Evolutionary conservation across 805 yeast species (phyloP), one percentile per base, ranked within the genome.

Genomic region (Barnettozyma siamensis): DNA sequence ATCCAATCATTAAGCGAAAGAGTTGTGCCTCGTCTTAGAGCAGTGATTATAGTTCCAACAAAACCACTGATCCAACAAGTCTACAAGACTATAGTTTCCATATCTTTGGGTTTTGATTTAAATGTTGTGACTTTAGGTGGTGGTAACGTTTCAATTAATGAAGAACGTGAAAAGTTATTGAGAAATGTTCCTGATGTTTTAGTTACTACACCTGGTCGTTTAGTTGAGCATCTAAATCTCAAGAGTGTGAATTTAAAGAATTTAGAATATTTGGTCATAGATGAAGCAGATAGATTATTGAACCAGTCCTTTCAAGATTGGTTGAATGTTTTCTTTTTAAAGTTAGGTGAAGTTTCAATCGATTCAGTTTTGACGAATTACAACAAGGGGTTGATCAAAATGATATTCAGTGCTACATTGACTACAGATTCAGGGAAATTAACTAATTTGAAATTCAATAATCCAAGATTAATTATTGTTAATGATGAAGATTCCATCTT

Each of bases 261-360:
- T 38, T 67, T 89, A 43, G 69, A 76, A 47, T 83, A 72, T 57
- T 65, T 85, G 52, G 77, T 85, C 10, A 72, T 85, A 38, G 95
- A 85, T 63, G 95, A 85, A 61, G 94, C 91, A 8, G 95, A 85
- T 62, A 67, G 88, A 46, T 63, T 85, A 43, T 66, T 93, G 49
- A 88, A 87, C 55, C 97, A 93, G 60, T 77, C 85, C 12, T 93
- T 88, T 62, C 97, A 93, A 63, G 88, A 88, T 59, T 93, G 99
- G 99, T 85, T 64, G 69, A 72, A 57, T 51, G 70, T 67, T 35
- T 69, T 81, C 26, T 67, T 79, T 8, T 31, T 46, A 19, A 54
- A 44, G 36, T 33, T 52, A 45, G 52, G 60, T 19, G 62, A 60
- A 35, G 52, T 70, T 17, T 67, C 38, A 59, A 42, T 18, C 12